Evolutionary conservation across 2,329 filamentous ascomycete genomes (phyloP).

Genomic region (Trichoderma simmonsii): DNA sequence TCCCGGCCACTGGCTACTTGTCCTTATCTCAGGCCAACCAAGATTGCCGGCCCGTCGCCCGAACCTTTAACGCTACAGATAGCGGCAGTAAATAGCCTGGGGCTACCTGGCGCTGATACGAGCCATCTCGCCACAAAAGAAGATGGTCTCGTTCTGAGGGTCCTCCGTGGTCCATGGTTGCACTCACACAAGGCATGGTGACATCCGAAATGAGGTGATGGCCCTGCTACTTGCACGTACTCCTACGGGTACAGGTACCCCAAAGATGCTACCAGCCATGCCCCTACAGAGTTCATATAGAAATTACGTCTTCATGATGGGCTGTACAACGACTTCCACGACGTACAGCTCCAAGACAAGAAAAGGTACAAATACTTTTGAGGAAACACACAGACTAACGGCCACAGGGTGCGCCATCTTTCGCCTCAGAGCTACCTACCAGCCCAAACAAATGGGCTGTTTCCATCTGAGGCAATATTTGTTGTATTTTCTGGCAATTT

Average conservation of each 20-base stretch:
- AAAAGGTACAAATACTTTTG: neutral
- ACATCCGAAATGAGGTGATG: constrained; percentile 14
- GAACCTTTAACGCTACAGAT: constrained; percentile 23
- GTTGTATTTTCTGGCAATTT: neutral
- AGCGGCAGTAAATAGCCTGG: constrained; percentile 12
- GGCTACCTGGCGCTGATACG: neutral
- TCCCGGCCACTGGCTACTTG: constrained; percentile 20
- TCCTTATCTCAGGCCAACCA: constrained; percentile 46
- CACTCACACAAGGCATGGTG: constrained; percentile 12
- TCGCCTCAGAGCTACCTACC: neutral
- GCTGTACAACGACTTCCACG: neutral
- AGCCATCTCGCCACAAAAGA: neutral
- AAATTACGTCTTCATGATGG: neutral
- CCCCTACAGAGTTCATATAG: neutral
- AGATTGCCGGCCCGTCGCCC: constrained; percentile 23
- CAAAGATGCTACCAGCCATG: neutral
- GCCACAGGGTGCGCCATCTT: neutral
- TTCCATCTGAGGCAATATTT: neutral
- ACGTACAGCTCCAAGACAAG: too few relatives aligned
- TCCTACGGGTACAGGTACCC: neutral
- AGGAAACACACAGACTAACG: neutral
- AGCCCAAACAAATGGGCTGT: neutral
- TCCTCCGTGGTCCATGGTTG: constrained; percentile 1
- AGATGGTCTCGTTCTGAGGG: neutral
- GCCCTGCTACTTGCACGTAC: neutral